Base-by-base conservation (phyloP, 345 rosid species). In the Hibiscus mutabilis region DNA sequence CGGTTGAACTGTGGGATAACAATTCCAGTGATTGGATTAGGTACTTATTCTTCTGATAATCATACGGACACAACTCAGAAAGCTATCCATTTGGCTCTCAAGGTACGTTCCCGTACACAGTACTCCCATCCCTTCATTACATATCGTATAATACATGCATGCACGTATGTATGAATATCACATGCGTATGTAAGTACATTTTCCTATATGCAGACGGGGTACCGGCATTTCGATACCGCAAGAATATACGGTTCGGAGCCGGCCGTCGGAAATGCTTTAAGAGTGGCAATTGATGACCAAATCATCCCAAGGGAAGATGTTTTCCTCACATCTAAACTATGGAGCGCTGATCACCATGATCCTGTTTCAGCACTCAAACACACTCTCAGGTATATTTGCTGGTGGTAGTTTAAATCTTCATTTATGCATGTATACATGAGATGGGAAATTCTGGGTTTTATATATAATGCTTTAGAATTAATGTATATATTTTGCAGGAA, bases 211-310 rank as follows among this genome's bases (percentile, higher is more conserved):
- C 86, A 94, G 97, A 77, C 85, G 73, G 97, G 98, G 19, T 94
- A 91, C 71, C 81, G 95, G 72, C 98, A 94, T 82, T 86, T 94
- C 40, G 98, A 91, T 76, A 89, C 98, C 0, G 97, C 96, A 21
- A 87, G 80, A 78, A 81, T 94, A 62, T 94, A 94, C 69, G 91
- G 90, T 25, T 91, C 97, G 1, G 97, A 93, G 85, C 79, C 87
- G 65, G 90, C 94, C 1, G 79, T 91, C n/a, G 98, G 98, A 21
- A 80, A 72, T 73, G 97, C 91, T 29, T 74, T 93, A 49, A 73
- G 64, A 18, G 69, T 74, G 64, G 91, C 90, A 47, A 76, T 87
- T 61, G 77, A 66, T 16, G 69, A 73, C 65, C 82, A 79, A 62
- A 59, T 19, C 12, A 81, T 88, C 18, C 79, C 68, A 66, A 87